Evolutionary conservation across 139 green algal genomes (phyloP).

Genomic region (Asterochloris erici): DNA sequence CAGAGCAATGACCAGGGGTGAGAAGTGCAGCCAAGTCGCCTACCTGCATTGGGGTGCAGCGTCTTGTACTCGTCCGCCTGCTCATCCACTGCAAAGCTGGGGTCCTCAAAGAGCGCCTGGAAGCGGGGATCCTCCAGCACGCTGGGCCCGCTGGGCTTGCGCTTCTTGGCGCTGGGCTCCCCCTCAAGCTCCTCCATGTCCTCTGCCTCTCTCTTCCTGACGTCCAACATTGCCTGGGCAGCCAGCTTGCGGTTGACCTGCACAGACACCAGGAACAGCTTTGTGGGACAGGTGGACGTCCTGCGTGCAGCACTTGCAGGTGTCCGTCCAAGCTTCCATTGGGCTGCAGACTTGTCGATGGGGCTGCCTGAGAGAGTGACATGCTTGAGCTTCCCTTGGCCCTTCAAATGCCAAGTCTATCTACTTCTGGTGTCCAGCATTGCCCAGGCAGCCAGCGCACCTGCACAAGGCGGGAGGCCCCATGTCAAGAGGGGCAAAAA

Average conservation of each 20-base stretch:
- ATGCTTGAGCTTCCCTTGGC: too few relatives aligned
- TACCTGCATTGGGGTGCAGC: slow-evolving; percentile 84
- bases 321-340: too few relatives aligned
- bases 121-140: slow-evolving; percentile 66
- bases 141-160: slow-evolving; percentile 13
- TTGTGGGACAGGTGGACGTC: too few relatives aligned
- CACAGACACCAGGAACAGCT: neutral
- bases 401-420: too few relatives aligned
- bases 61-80: slow-evolving; percentile 68
- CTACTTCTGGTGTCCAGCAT: too few relatives aligned
- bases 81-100: slow-evolving; percentile 82
- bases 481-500: too few relatives aligned
- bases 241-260: slow-evolving; percentile 64
- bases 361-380: too few relatives aligned
- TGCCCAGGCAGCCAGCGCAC: too few relatives aligned
- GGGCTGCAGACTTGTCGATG: too few relatives aligned
- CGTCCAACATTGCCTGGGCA: neutral
- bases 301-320: too few relatives aligned
- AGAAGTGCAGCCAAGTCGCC: neutral
- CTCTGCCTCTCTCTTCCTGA: neutral
- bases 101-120: slow-evolving; percentile 80
- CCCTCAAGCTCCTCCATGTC: slow-evolving; percentile 26
- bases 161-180: slow-evolving; percentile 2
- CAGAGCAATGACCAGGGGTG: neutral
- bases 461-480: too few relatives aligned